These are phyloP conservation scores for Geosiphon pyriformis DNA, from an alignment of 192 early-diverging fungal species.

Conservation along the genomic window DNA sequence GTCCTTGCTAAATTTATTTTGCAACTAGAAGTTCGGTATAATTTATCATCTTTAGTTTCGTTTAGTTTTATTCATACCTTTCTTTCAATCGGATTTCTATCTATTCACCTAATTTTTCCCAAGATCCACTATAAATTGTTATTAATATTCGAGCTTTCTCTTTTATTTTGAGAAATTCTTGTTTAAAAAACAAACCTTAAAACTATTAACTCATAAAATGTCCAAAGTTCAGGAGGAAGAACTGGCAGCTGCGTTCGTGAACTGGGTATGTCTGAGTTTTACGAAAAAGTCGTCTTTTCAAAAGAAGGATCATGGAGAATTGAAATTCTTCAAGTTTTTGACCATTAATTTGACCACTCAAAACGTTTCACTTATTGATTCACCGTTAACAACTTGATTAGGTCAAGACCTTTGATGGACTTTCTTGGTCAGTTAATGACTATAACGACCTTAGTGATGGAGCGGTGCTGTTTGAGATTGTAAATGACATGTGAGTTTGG, in stretches of 20 bases:
- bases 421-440: constrained; percentile 39
- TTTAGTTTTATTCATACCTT: too few relatives aligned
- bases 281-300: not conserved
- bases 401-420: constrained; percentile 61
- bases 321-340: not conserved
- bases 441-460: constrained; percentile 75
- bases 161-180: too few relatives aligned
- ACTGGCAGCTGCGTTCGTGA: not conserved
- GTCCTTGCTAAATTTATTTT: too few relatives aligned
- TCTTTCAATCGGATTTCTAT: too few relatives aligned
- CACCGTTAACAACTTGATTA: constrained; percentile 8
- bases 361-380: not conserved
- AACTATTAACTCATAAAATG: too few relatives aligned
- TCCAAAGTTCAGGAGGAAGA: not conserved
- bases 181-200: too few relatives aligned
- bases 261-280: not conserved
- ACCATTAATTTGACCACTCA: not conserved
- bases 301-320: not conserved
- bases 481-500: constrained; percentile 74
- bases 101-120: too few relatives aligned
- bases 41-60: too few relatives aligned
- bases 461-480: constrained; percentile 74
- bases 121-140: too few relatives aligned
- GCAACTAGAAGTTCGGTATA: too few relatives aligned
- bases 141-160: too few relatives aligned